Evolutionary conservation across 2,329 filamentous ascomycete genomes (phyloP).

Genomic region (Metarhizium humberi): DNA sequence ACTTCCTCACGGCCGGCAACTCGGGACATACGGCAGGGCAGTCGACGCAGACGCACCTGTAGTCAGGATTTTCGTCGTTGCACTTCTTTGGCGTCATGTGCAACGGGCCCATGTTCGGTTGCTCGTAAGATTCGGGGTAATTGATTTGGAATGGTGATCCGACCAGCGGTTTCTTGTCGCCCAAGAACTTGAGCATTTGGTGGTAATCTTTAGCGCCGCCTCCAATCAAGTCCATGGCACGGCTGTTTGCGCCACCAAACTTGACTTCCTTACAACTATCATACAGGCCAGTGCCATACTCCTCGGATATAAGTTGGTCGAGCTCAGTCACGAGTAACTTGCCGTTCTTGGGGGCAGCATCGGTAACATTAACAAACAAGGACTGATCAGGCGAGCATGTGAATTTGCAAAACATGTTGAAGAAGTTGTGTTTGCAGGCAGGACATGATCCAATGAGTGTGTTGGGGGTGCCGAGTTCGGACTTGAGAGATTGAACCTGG

Average conservation of each 20-base stretch:
- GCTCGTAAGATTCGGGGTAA: slow-evolving; percentile 57
- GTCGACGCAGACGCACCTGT: slow-evolving; percentile 88
- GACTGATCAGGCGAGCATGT: slow-evolving; percentile 97
- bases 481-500: slow-evolving; percentile 69
- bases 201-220: slow-evolving; percentile 88
- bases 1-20: slow-evolving; percentile 64
- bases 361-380: slow-evolving; percentile 86
- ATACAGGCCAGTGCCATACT: slow-evolving; percentile 83
- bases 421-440: slow-evolving; percentile 97
- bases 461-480: slow-evolving; percentile 78
- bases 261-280: slow-evolving; percentile 99
- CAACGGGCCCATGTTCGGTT: slow-evolving; percentile 62
- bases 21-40: slow-evolving; percentile 79
- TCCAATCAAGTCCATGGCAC: slow-evolving; percentile 92
- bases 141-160: slow-evolving; percentile 99
- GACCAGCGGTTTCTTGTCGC: slow-evolving; percentile 72
- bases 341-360: slow-evolving; percentile 51
- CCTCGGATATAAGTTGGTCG: slow-evolving; percentile 76
- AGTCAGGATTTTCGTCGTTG: slow-evolving; percentile 78
- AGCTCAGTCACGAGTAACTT: slow-evolving; percentile 72
- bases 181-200: slow-evolving; percentile 81
- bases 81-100: slow-evolving; percentile 73
- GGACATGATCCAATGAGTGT: slow-evolving; percentile 88
- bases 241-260: slow-evolving; percentile 87
- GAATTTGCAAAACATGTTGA: slow-evolving; percentile 95